These are phyloP conservation scores for Apiospora marii DNA, from an alignment of 2,329 filamentous ascomycete species.

Conservation along the genomic window DNA sequence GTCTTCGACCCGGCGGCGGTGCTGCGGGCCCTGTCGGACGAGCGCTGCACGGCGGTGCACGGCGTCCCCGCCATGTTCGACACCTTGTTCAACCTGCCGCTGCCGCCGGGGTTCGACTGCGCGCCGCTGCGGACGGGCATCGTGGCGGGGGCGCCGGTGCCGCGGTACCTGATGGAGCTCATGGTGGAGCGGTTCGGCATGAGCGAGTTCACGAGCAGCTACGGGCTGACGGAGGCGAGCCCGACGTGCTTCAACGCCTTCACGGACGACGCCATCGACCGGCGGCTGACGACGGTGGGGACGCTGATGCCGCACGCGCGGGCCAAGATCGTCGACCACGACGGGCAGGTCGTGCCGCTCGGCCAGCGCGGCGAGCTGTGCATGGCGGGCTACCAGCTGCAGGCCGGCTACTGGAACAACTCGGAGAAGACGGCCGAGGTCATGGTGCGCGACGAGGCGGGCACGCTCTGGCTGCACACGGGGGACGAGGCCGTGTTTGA, in stretches of 20 bases:
- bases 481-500: constrained; percentile 76
- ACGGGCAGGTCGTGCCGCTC: constrained; percentile 71
- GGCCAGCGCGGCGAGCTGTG: constrained; percentile 78
- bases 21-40: constrained; percentile 70
- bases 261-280: constrained; percentile 73
- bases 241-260: constrained; percentile 85
- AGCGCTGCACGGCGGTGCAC: constrained; percentile 77
- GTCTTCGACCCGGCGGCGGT: constrained; percentile 75
- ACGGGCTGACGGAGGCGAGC: constrained; percentile 78
- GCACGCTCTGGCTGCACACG: constrained; percentile 69
- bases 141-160: constrained; percentile 80
- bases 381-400: constrained; percentile 80
- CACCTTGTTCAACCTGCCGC: constrained; percentile 60
- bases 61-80: constrained; percentile 89
- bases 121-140: constrained; percentile 75
- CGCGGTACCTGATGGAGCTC: constrained; percentile 76
- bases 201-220: constrained; percentile 75
- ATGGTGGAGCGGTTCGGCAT: constrained; percentile 77
- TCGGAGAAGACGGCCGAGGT: constrained; percentile 73
- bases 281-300: constrained; percentile 75
- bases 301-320: constrained; percentile 77
- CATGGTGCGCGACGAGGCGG: constrained; percentile 60
- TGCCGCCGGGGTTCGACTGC: constrained; percentile 50
- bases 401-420: constrained; percentile 73
- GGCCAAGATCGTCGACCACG: constrained; percentile 78